Base-by-base conservation (phyloP, 2,329 filamentous ascomycete species). In the Phaeosphaeriaceae sp. region DNA sequence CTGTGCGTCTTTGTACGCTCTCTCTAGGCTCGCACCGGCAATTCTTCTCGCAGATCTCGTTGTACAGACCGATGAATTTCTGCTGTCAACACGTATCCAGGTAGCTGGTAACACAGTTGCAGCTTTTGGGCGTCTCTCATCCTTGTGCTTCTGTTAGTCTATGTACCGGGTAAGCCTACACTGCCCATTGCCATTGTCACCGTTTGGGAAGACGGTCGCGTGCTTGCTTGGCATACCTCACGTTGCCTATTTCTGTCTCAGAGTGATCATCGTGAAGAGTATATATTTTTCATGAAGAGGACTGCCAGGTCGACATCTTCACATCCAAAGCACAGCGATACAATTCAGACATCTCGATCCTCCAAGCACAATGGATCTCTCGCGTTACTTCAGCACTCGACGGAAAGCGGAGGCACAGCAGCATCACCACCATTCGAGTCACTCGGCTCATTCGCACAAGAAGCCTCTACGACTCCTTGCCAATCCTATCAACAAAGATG, bases 401-500 rank as follows among this genome's bases (percentile, higher is more conserved):
- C 58, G 54, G 50, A 66, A 63, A 35, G 54, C 50, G 28, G 48
- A 54, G 15, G 19, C 43, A 9, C 40, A 52, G 19, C 52, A 54
- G 15, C 52, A 54, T 15, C 44, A 40, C 35, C 35, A 40, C 6
- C 35, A 40, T 8, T 40, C 35, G 35, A 40, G 35, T 40, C 35
- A 28, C 19, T 52, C 42, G 46, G 32, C 53, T 19, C 56, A 43
- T 6, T 43, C 2, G 40, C 53, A 40, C 1, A 53, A 60, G n/a
- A 60, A 50, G n/a, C 62, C 55, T 43, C 62, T 70, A 10, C 59
- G 63, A 13, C 52, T 69, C 7, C 28, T 70, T 9, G 65, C 65
- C 13, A 64, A 59, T 10, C 66, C 68, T 1, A 63, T 70, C 50
- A 70, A 69, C 46, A 55, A 68, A 53, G 59, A 68, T 57, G 60